These are phyloP conservation scores for Aspergillus sergii DNA, from an alignment of 2,329 filamentous ascomycete species.

Conservation along the genomic window DNA sequence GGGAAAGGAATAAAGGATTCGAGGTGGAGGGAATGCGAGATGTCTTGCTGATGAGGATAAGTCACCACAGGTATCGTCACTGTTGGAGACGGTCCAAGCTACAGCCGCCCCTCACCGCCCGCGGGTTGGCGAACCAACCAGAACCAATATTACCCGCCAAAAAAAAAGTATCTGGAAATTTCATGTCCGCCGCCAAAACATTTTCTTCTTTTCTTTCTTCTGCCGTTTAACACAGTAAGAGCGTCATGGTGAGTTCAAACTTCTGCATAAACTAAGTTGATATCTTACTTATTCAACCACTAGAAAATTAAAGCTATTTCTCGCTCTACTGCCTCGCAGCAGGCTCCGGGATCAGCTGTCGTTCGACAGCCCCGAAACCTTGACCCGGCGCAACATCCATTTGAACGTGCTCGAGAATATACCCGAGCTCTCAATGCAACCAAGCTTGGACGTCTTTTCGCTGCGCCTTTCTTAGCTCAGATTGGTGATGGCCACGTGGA, in stretches of 20 bases:
- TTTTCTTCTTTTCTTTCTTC: constrained; percentile 17
- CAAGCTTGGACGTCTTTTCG: constrained; percentile 92
- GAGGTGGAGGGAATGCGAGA: background rate
- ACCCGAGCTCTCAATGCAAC: constrained; percentile 78
- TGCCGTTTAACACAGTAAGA: constrained; percentile 14
- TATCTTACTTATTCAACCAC: constrained; percentile 11
- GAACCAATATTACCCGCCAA: constrained; percentile 25
- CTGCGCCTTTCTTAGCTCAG: constrained; percentile 79
- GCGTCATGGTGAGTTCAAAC: constrained; percentile 34
- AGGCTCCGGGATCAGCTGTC: constrained; percentile 49
- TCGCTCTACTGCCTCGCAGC: constrained; percentile 49
- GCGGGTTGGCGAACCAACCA: constrained; percentile 33
- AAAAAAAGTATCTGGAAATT: constrained; percentile 27
- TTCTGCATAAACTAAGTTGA: background rate
- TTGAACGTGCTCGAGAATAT: constrained; percentile 87
- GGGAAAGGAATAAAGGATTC: background rate
- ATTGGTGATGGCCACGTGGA: constrained; percentile 91
- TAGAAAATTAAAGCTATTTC: constrained; percentile 62
- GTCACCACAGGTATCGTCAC: constrained; percentile 23
- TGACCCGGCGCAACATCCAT: constrained; percentile 84
- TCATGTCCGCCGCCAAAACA: constrained; percentile 2
- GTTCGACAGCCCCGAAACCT: constrained; percentile 57
- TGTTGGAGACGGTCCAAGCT: constrained; percentile 17
- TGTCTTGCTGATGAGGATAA: constrained; percentile 2
- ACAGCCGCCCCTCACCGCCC: constrained; percentile 32